phyloP scores from a whole-genome alignment of 768 basidiomycete genomes.

The Pholiota molesta region DNA sequence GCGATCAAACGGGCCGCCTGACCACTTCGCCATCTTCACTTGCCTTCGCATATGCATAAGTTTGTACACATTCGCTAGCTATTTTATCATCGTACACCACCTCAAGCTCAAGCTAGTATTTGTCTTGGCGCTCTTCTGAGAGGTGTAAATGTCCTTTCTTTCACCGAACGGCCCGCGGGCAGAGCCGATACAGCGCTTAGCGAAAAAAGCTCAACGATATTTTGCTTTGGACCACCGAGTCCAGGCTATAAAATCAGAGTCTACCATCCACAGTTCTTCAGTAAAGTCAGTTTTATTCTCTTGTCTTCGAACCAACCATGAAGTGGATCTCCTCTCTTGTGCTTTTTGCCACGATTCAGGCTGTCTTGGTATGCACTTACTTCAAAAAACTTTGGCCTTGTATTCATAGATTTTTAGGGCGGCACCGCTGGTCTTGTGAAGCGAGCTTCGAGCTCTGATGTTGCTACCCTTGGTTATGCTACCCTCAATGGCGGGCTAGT shows the following conservation, averaged over 20 bases:
- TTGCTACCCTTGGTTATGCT: conserved; percentile 43
- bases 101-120: background rate
- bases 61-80: background rate
- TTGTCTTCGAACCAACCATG: background rate
- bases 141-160: too few species aligned
- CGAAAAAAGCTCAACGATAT: background rate
- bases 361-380: background rate
- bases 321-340: background rate
- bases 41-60: background rate
- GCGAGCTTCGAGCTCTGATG: conserved; percentile 39
- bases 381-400: background rate
- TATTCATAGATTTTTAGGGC: conserved; percentile 6
- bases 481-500: conserved; percentile 43
- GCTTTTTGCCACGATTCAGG: background rate
- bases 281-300: background rate
- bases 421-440: conserved; percentile 23
- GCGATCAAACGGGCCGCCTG: background rate
- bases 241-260: background rate
- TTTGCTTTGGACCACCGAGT: too few species aligned
- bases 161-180: too few species aligned
- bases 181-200: background rate
- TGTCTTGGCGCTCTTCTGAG: background rate
- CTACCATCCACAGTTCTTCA: background rate
- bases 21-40: background rate
- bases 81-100: background rate